Conservation (phyloP, 2,329 filamentous ascomycete species). For the Emmonsiellopsis sp. region DNA sequence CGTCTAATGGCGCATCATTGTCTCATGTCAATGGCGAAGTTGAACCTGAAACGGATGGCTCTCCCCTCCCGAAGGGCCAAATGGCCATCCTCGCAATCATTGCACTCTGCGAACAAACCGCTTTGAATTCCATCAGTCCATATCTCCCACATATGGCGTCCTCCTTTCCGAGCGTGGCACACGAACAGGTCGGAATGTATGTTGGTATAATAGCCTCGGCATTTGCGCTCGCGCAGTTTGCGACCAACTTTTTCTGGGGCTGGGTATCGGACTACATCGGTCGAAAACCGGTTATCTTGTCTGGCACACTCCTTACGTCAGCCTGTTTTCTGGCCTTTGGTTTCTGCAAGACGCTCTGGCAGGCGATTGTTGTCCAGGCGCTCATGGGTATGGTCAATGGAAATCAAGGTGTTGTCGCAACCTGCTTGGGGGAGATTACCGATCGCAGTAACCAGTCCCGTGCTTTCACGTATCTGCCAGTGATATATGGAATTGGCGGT, state of each 20-base stretch:
- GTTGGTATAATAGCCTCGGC: slow-evolving; percentile 83
- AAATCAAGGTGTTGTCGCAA: slow-evolving; percentile 88
- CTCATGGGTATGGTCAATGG: slow-evolving; percentile 91
- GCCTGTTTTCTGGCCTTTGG: slow-evolving; percentile 79
- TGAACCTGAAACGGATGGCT: slow-evolving; percentile 29
- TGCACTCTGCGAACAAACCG: slow-evolving; percentile 87
- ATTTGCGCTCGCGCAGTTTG: slow-evolving; percentile 86
- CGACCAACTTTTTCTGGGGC: slow-evolving; percentile 87
- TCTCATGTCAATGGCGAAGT: slow-evolving; percentile 19
- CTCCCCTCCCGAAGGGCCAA: slow-evolving; percentile 74
- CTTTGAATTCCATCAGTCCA: slow-evolving; percentile 89
- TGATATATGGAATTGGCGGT: slow-evolving; percentile 90
- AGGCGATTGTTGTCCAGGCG: slow-evolving; percentile 75
- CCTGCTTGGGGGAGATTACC: slow-evolving; percentile 88
- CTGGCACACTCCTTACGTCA: slow-evolving; percentile 75
- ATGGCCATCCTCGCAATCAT: slow-evolving; percentile 79
- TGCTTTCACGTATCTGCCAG: slow-evolving; percentile 88
- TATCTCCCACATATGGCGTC: slow-evolving; percentile 91
- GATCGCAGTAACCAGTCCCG: slow-evolving; percentile 89
- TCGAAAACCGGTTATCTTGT: slow-evolving; percentile 70
- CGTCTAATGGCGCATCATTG: slow-evolving; percentile 25
- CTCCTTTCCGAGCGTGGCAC: slow-evolving; percentile 70
- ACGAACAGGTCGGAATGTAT: slow-evolving; percentile 68
- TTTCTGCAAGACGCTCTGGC: slow-evolving; percentile 72
- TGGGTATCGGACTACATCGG: slow-evolving; percentile 72